Conservation (phyloP, 2,329 filamentous ascomycete genomes). For the Alternaria tenuissima region DNA sequence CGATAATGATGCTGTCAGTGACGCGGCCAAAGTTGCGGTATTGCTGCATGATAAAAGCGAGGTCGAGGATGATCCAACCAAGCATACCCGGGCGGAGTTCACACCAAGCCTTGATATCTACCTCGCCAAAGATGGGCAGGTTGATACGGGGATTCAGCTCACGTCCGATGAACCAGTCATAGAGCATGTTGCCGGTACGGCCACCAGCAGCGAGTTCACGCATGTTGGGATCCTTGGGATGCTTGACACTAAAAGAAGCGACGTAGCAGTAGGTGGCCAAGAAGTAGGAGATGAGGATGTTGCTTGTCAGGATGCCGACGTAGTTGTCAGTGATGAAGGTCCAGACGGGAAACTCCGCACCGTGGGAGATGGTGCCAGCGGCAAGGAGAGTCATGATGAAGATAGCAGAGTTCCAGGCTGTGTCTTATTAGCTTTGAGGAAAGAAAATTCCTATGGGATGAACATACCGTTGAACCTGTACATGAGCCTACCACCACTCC, state of each 20-base stretch:
- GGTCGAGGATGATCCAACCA: constrained; percentile 86
- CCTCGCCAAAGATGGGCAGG: constrained; percentile 79
- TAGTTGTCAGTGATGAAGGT: constrained; percentile 93
- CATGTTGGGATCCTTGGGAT: constrained; percentile 70
- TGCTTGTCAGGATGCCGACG: constrained; percentile 82
- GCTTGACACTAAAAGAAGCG: constrained; percentile 80
- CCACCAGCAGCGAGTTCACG: constrained; percentile 86
- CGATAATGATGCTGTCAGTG: constrained; percentile 84
- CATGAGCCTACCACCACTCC: constrained; percentile 75
- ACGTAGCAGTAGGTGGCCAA: constrained; percentile 83
- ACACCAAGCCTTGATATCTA: constrained; percentile 90
- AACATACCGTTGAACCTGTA: constrained; percentile 73
- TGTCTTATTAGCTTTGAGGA: constrained; percentile 17
- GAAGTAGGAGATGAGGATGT: constrained; percentile 76
- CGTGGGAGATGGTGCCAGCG: constrained; percentile 77
- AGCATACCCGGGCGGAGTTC: constrained; percentile 93
- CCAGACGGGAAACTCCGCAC: constrained; percentile 87
- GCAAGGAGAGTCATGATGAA: constrained; percentile 75
- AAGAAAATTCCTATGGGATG: constrained; percentile 15
- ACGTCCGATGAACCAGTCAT: constrained; percentile 96
- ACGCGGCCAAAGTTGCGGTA: constrained; percentile 84
- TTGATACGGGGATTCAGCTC: constrained; percentile 89
- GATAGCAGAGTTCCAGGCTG: constrained; percentile 79
- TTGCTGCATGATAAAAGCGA: constrained; percentile 85
- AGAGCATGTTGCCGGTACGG: constrained; percentile 82